phyloP scores from a whole-genome alignment of 2,329 filamentous ascomycete genomes.

The Grosmannia clavigera region DNA sequence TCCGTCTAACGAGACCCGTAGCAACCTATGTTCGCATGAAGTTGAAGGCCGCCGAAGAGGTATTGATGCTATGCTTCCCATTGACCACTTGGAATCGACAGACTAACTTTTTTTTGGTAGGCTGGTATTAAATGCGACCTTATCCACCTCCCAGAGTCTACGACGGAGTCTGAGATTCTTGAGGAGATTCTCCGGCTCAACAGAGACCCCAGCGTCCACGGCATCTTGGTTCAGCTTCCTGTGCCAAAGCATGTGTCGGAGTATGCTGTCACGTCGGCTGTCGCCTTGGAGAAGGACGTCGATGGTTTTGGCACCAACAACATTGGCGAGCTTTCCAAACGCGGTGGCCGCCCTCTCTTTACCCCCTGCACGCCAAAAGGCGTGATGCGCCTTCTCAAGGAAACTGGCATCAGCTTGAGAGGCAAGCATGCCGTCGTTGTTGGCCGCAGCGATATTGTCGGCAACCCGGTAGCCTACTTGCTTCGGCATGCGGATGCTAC shows the following conservation, averaged over 20 bases:
- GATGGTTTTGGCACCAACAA: constrained; percentile 91
- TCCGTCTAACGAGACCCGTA: constrained; percentile 22
- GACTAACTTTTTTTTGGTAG: constrained; percentile 27
- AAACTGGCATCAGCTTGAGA: constrained; percentile 67
- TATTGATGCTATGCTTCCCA: constrained; percentile 23
- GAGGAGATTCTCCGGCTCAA: constrained; percentile 73
- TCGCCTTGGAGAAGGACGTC: constrained; percentile 90
- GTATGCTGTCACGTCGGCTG: constrained; percentile 78
- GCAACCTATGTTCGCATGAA: constrained; percentile 99
- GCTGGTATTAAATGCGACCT: constrained; percentile 84
- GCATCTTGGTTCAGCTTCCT: constrained; percentile 87
- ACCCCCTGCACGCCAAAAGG: constrained; percentile 94
- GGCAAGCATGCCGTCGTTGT: constrained; percentile 94
- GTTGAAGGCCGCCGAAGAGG: constrained; percentile 89
- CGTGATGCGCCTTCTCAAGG: constrained; percentile 82
- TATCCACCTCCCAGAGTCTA: constrained; percentile 68
- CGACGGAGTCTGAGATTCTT: constrained; percentile 75
- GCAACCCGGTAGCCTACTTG: constrained; percentile 90
- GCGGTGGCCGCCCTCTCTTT: constrained; percentile 80
- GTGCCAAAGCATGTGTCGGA: constrained; percentile 84
- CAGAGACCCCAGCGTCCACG: constrained; percentile 75
- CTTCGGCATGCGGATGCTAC: constrained; percentile 93
- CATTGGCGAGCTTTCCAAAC: constrained; percentile 94
- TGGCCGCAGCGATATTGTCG: constrained; percentile 92
- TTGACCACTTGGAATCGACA: background rate